Base-by-base conservation (phyloP, 768 basidiomycete species). In the Tricholoma bakamatsutake region DNA sequence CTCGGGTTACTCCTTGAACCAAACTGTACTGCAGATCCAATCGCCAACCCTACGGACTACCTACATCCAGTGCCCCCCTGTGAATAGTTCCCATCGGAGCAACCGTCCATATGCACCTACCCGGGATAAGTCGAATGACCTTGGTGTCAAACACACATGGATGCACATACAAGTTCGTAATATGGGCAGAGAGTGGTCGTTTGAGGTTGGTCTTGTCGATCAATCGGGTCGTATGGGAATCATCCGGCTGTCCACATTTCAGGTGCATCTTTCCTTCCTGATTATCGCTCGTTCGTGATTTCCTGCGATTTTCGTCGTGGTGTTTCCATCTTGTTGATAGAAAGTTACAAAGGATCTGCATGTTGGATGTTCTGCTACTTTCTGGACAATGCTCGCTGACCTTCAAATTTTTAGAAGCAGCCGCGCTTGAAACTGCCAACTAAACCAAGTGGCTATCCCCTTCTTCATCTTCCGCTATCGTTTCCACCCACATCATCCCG, bases 1-100 rank as follows among this genome's bases (percentile, higher is more conserved):
- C 67, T 42, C 63, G 61, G 64, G 76, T 63, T 64, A 74, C 49
- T 51, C 66, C 31, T 72, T 90, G 4, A 71, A 76, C 56, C 87
- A 90, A 66, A 85, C 82, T 1, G 87, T 90, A 1, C 76, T 92
- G 12, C 89, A 92, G 59, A 77, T 92, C 48, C 90, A 92, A 62
- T 90, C 88, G 4, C 89, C 90, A 24, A 85, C 84, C 11, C 62
- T 90, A 33, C 77, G 71, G 51, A 83, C 74, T 51, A 87, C 89
- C 0, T 91, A 77, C 63, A 79, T 92, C 34, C 82, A 80, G 7
- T 84, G 78, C 61, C 89, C 89, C 13, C 73, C 78, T 18, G 21
- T 56, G 58, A 43, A 56, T 43, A 52, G 21, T 59, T 59, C 47
- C 40, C 59, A 40, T 35, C 46, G 9, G 27, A 18, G 33, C 11